These are phyloP conservation scores for Begonia masoniana DNA, from an alignment of 306 rosid genomes.

Conservation along the genomic window DNA sequence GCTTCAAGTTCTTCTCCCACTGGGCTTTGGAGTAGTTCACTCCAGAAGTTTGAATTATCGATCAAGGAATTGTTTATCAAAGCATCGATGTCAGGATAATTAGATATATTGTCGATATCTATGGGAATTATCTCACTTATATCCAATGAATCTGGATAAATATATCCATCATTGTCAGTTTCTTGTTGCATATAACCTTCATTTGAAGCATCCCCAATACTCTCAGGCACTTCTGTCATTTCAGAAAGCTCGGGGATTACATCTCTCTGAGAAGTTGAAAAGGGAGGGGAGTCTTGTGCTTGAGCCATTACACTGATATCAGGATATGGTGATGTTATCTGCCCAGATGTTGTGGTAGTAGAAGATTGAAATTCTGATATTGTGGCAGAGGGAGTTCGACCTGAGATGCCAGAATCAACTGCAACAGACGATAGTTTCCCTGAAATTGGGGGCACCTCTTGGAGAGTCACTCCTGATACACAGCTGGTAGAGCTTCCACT, in stretches of 20 bases:
- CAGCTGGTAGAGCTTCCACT: constrained; percentile 45
- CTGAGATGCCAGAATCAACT: constrained; percentile 21
- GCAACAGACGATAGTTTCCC: constrained; percentile 34
- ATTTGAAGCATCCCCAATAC: constrained; percentile 31
- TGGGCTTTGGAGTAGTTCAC: constrained; percentile 35
- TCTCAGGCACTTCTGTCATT: constrained; percentile 35
- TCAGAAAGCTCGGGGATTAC: constrained; percentile 45
- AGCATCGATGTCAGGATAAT: constrained; percentile 61
- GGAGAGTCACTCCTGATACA: constrained; percentile 64
- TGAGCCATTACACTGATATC: constrained; percentile 29
- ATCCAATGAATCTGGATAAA: constrained; percentile 38
- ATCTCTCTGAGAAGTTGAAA: constrained; percentile 37
- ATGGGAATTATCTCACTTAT: constrained; percentile 31
- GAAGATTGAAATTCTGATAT: constrained; percentile 39
- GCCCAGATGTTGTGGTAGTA: constrained; percentile 31
- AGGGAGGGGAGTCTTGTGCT: constrained; percentile 26
- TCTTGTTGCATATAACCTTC: constrained; percentile 36
- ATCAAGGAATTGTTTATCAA: constrained; percentile 49
- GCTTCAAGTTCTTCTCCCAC: constrained; percentile 41
- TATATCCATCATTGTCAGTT: constrained; percentile 28
- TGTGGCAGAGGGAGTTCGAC: constrained; percentile 21
- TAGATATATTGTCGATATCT: constrained; percentile 39
- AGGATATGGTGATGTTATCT: constrained; percentile 21
- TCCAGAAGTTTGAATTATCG: constrained; percentile 44
- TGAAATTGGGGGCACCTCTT: constrained; percentile 58